Conservation (phyloP, 192 early-diverging fungal species). For the Linnemannia schmuckeri region DNA sequence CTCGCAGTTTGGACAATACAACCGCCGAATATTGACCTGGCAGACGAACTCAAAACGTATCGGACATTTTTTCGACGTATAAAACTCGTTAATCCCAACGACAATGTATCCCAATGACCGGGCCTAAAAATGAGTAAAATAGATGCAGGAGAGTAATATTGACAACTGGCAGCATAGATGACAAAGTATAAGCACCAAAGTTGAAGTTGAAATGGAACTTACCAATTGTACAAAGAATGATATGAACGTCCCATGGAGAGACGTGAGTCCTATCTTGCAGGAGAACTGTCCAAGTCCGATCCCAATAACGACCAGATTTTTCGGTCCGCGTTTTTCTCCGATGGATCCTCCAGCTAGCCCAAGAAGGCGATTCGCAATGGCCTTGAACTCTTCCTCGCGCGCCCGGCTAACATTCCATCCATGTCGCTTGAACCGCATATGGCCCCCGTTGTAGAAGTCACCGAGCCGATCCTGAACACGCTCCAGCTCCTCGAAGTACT, state of each 20-base stretch:
- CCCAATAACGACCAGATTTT: neutral
- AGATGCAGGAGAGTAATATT: too few relatives aligned
- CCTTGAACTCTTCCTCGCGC: neutral
- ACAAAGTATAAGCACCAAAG: too few relatives aligned
- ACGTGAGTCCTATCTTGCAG: neutral
- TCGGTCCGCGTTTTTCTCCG: neutral
- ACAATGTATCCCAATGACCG: neutral
- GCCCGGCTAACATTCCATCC: neutral
- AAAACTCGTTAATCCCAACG: neutral
- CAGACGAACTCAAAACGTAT: neutral
- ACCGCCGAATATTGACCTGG: neutral
- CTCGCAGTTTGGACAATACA: neutral
- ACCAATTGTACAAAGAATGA: neutral
- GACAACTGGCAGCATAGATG: too few relatives aligned
- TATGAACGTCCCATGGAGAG: neutral
- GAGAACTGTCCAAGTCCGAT: neutral
- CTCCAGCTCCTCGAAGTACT: neutral
- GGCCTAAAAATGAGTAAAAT: neutral
- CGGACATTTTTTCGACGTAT: neutral
- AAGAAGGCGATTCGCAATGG: neutral
- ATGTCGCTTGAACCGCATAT: conserved; percentile 2
- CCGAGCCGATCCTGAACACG: neutral
- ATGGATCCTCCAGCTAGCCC: neutral
- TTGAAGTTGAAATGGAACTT: neutral
- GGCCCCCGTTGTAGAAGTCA: conserved; percentile 10